Percentiles rank a stretch among this genome's conserved stretches.
Conservation (phyloP, 1,284 basidiomycete species). For the Serendipita sp. region DNA sequence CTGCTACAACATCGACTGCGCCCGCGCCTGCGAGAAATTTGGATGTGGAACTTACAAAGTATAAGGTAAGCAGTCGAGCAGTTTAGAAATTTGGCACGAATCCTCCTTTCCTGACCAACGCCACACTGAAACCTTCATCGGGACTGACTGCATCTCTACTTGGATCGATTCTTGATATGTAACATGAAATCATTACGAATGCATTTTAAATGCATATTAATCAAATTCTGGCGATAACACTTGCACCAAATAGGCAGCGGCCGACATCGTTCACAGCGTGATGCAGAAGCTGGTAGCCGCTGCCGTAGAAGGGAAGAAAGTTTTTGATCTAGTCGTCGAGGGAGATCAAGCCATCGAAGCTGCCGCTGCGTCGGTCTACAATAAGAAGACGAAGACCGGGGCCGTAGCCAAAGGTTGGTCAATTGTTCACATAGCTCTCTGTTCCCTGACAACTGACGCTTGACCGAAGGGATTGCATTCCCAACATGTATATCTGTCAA, state of each 20-base stretch:
- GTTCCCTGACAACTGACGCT: not conserved
- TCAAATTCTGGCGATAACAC: constrained; percentile 1
- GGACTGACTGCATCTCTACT: not conserved
- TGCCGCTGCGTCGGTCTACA: constrained; percentile 75
- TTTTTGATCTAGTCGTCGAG: constrained; percentile 81
- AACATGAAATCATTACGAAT: not conserved
- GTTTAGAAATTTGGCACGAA: not conserved
- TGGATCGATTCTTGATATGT: constrained; percentile 12
- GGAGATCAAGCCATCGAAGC: constrained; percentile 87
- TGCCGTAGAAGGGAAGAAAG: constrained; percentile 67
- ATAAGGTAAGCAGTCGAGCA: constrained; percentile 42
- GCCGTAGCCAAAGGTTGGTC: constrained; percentile 73
- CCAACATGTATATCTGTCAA: constrained; percentile 90
- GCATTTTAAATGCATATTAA: not conserved
- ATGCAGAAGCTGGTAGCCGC: constrained; percentile 75
- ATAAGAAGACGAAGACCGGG: constrained; percentile 85
- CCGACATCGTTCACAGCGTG: constrained; percentile 77
- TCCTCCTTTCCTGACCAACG: constrained; percentile 10
- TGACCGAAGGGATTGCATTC: constrained; percentile 70
- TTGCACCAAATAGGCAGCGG: constrained; percentile 51
- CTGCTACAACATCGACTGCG: not conserved
- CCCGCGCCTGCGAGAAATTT: constrained; percentile 23
- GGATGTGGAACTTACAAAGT: constrained; percentile 68
- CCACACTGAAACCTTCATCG: not conserved
- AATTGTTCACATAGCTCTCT: not conserved